A percentile compares a stretch with the other conserved stretches of the same genome.
phyloP scores from a whole-genome alignment of 768 basidiomycete genomes.

The Pleurotus sapidus region DNA sequence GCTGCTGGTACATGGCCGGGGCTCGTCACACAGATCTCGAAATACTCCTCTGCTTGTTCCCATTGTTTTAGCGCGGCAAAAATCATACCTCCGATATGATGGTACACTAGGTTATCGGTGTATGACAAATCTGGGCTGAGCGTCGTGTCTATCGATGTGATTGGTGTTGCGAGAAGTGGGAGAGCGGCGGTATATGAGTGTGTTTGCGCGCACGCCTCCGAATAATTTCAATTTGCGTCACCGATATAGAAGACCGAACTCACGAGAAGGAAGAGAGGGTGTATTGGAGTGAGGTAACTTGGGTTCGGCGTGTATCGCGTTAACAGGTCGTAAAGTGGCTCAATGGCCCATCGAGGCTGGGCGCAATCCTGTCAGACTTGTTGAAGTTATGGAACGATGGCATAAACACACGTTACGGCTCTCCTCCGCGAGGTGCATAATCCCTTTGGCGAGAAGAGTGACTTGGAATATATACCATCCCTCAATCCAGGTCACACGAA shows the following conservation, averaged over 20 bases:
- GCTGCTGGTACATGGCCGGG: constrained; percentile 58
- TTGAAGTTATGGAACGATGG: not conserved
- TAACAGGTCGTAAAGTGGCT: constrained; percentile 58
- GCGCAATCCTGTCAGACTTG: not conserved
- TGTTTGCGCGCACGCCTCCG: constrained; percentile 57
- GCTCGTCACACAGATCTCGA: constrained; percentile 74
- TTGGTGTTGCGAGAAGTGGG: constrained; percentile 58
- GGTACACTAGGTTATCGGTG: constrained; percentile 81
- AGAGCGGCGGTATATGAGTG: constrained; percentile 54
- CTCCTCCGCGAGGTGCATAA: constrained; percentile 46
- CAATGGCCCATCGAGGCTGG: constrained; percentile 43
- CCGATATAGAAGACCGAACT: constrained; percentile 14
- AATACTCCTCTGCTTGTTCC: constrained; percentile 68
- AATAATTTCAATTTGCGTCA: constrained; percentile 2
- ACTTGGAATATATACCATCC: constrained; percentile 36
- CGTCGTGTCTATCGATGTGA: constrained; percentile 58
- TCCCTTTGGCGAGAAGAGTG: constrained; percentile 62
- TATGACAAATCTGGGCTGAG: constrained; percentile 63
- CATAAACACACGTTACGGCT: constrained; percentile 45
- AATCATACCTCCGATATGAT: constrained; percentile 78
- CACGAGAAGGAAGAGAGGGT: constrained; percentile 65
- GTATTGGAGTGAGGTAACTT: constrained; percentile 66
- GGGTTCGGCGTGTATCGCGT: constrained; percentile 56
- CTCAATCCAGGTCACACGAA: not conserved
- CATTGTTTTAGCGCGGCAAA: constrained; percentile 64